Evolutionary conservation across 2,329 filamentous ascomycete species (phyloP).

Genomic region (Sphaerulina musiva): DNA sequence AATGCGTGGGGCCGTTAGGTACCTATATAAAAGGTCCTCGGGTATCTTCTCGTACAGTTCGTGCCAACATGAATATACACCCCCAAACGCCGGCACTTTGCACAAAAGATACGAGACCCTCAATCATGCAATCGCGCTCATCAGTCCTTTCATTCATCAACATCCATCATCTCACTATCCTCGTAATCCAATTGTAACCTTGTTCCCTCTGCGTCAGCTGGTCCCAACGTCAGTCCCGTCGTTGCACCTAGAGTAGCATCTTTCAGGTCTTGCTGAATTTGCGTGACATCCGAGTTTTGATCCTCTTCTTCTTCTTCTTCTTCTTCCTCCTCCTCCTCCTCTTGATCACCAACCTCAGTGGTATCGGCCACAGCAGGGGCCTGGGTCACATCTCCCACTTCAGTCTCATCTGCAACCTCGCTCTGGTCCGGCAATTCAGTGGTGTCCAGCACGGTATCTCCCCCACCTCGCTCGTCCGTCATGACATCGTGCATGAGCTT

Average conservation of each 20-base stretch:
- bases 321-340: conserved; percentile 20
- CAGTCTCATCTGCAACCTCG: conserved; percentile 13
- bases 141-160: conserved; percentile 15
- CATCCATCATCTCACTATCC: conserved; percentile 23
- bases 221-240: conserved; percentile 25
- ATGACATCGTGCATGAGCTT: conserved; percentile 47
- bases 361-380: conserved; percentile 12
- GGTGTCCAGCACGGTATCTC: conserved; percentile 28
- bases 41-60: not conserved
- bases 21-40: too few relatives aligned
- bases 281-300: conserved; percentile 22
- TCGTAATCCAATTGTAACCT: conserved; percentile 26
- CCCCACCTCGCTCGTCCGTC: conserved; percentile 30
- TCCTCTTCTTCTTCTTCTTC: conserved; percentile 20
- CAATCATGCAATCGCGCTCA: not conserved
- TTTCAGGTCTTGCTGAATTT: conserved; percentile 25
- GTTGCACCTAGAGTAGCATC: conserved; percentile 25
- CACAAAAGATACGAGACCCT: not conserved
- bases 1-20: too few relatives aligned
- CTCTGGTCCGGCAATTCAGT: conserved; percentile 21
- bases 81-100: not conserved
- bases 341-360: conserved; percentile 11
- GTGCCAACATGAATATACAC: not conserved
- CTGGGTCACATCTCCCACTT: conserved; percentile 9
- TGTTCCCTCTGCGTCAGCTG: conserved; percentile 35